Conservation (phyloP, 1,284 basidiomycete species). For the Trichosporon sp. region DNA sequence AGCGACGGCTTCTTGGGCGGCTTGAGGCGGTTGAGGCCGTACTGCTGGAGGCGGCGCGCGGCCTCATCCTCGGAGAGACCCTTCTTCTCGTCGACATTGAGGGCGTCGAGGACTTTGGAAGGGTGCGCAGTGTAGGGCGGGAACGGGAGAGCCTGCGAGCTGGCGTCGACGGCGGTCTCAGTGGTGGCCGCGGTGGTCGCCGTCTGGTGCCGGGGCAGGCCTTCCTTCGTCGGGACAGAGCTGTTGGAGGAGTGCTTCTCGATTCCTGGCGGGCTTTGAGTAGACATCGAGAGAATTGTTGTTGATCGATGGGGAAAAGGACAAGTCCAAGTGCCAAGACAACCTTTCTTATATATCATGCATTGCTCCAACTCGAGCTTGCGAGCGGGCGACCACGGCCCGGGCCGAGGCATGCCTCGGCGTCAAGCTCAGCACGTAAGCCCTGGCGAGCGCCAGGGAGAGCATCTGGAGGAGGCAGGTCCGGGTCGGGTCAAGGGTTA, state of each 20-base stretch:
- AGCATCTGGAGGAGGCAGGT: neutral
- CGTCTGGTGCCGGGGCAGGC: neutral
- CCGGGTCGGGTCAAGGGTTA: neutral
- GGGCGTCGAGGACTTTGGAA: conserved; percentile 38
- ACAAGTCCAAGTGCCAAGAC: neutral
- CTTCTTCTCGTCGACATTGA: conserved; percentile 33
- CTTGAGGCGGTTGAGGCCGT: conserved; percentile 50
- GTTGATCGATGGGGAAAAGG: neutral
- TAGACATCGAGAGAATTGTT: neutral
- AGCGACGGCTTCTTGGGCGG: conserved; percentile 44
- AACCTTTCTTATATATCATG: neutral
- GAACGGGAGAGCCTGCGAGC: conserved; percentile 25
- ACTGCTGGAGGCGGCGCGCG: conserved; percentile 29
- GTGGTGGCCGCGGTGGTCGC: neutral
- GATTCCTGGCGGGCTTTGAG: neutral
- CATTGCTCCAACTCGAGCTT: neutral
- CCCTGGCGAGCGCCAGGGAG: neutral
- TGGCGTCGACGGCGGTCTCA: neutral
- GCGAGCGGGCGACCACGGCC: neutral
- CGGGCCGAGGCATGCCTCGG: conserved; percentile 5
- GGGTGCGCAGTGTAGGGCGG: conserved; percentile 40
- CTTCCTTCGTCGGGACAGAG: neutral
- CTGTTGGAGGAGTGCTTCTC: conserved; percentile 4
- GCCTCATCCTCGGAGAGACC: conserved; percentile 40
- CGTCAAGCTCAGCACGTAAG: conserved; percentile 6